Evolutionary conservation across 2,329 filamentous ascomycete species (phyloP), one percentile per base, ranked within the genome.

Genomic region (Monilinia vaccinii-corymbosi): DNA sequence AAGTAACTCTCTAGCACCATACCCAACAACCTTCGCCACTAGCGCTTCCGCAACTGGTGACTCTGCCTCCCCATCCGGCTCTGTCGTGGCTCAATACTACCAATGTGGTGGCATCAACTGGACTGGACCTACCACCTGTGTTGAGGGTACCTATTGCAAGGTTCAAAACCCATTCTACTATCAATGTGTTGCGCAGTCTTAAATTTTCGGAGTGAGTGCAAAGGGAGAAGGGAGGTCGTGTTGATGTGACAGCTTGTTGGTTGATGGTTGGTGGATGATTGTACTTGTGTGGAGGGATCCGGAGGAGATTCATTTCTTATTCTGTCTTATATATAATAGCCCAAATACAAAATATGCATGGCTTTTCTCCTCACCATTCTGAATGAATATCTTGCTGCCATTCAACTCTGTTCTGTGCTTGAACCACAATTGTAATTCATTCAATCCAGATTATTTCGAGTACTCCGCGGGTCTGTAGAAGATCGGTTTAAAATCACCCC

Each of bases 21-120:
- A 56, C 53, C 53, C 53, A 47, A 56, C 53, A n/a, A 56, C 53
- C 23, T 36, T 56, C 8, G 32, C 31, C n/a, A 56, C 53, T 10
- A 32, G 42, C 11, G 56, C 56, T 44, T 51, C 56, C 18, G 56
- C 46, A 51, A 58, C 56, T n/a, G 56, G 51, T 23, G 38, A 25
- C 9, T 13, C 47, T 18, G 46, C 56, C 7, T 51, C 51, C n/a
- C 56, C 56, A 32, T 32, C 45, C 14, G 16, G 46, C n/a, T 32
- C 49, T 21, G 11, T 14, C 9, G 10, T 45, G n/a, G 21, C 49
- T 21, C 28, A 36, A 18, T 69, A 64, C 42, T 46, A 55, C 28
- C 65, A 68, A 56, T 69, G 67, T 52, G 67, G 67, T 49, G 67
- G 67, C 58, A 56, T 63, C 48, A 36, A 42, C 1, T 67, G 60